phyloP scores from a whole-genome alignment of 192 early-diverging fungal species.

The Powellomyces hirtus region DNA sequence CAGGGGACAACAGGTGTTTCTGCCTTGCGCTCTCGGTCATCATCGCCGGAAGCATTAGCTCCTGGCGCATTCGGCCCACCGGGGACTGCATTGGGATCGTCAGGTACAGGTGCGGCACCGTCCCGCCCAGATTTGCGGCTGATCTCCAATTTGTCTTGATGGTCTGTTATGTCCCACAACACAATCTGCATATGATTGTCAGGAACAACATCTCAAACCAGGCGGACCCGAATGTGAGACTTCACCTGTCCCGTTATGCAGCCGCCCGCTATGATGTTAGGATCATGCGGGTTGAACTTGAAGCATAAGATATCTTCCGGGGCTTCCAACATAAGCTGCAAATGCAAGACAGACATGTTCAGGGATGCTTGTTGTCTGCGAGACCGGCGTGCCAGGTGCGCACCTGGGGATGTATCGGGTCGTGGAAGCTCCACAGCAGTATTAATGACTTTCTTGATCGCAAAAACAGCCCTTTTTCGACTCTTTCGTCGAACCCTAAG shows the following conservation, averaged over 20 bases:
- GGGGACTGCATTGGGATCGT: not conserved
- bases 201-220: not conserved
- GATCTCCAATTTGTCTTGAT: slow-evolving; percentile 55
- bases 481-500: slow-evolving; percentile 52
- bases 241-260: slow-evolving; percentile 57
- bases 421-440: slow-evolving; percentile 65
- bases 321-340: slow-evolving; percentile 59
- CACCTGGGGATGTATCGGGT: slow-evolving; percentile 63
- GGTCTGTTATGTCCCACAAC: slow-evolving; percentile 61
- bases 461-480: slow-evolving; percentile 42
- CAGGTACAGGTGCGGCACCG: not conserved
- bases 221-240: too few species aligned
- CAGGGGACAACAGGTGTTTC: slow-evolving; percentile 43
- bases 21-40: slow-evolving; percentile 25
- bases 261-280: slow-evolving; percentile 58
- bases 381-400: too few species aligned
- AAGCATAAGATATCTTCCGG: slow-evolving; percentile 60
- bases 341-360: too few species aligned
- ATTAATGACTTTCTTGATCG: slow-evolving; percentile 46
- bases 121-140: slow-evolving; percentile 36
- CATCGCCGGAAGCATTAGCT: slow-evolving; percentile 9
- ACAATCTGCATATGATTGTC: slow-evolving; percentile 33
- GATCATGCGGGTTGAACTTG: slow-evolving; percentile 54
- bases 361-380: too few species aligned
- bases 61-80: not conserved